Evolutionary conservation across 2,329 filamentous ascomycete genomes (phyloP).

Genomic region (Tolypocladium album): DNA sequence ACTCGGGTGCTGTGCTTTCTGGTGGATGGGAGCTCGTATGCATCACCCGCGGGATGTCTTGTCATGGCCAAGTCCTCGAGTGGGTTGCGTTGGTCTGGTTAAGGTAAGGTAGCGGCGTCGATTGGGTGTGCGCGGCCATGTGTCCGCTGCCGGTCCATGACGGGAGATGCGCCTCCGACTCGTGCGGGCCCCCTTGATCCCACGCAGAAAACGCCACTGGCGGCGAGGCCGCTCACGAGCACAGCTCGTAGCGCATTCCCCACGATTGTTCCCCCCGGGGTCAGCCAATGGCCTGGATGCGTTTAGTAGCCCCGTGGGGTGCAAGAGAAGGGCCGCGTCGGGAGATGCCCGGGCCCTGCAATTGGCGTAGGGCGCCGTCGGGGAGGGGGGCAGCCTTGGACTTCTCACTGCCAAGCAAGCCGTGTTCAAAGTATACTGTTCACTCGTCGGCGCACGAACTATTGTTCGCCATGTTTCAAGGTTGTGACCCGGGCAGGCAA

Average conservation of each 20-base stretch:
- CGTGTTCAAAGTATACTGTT: not conserved
- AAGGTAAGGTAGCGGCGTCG: no score
- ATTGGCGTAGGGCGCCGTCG: not conserved
- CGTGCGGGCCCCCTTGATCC: not conserved
- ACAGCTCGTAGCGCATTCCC: not conserved
- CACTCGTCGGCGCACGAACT: not conserved
- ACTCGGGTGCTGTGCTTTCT: not conserved
- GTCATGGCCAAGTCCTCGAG: not conserved
- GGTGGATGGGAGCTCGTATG: not conserved
- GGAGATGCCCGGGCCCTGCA: not conserved
- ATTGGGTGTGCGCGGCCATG: not conserved
- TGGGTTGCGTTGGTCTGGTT: not conserved
- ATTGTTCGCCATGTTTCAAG: not conserved
- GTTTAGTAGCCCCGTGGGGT: not conserved
- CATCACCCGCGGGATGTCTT: not conserved
- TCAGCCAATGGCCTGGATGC: not conserved
- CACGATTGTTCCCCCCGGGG: not conserved
- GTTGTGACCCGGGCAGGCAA: not conserved
- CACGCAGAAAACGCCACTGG: not conserved
- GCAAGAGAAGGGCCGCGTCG: not conserved
- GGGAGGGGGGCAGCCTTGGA: not conserved
- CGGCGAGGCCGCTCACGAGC: not conserved
- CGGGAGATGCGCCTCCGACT: not conserved
- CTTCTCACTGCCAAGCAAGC: not conserved
- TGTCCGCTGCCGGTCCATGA: not conserved